A percentile compares a stretch with the other conserved stretches of the same genome.
Evolutionary conservation across 805 yeast genomes (phyloP).

Genomic region (Kodamaea nitidulidarum): DNA sequence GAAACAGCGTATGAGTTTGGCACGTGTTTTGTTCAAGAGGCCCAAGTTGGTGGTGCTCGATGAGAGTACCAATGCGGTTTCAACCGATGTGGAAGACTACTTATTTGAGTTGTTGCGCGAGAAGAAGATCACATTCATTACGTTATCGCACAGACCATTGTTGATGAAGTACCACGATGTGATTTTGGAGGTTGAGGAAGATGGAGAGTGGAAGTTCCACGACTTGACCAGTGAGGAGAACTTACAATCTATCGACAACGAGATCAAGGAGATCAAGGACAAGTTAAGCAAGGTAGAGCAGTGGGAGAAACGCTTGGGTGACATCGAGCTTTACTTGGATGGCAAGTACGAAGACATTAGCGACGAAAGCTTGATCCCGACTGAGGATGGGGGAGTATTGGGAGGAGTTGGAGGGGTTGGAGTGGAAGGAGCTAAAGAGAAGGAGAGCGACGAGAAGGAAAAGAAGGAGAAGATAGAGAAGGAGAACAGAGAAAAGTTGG

Average conservation of each 20-base stretch:
- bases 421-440: no score
- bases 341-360: conserved; percentile 29
- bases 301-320: conserved; percentile 57
- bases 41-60: conserved; percentile 83
- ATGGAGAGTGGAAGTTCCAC: conserved; percentile 44
- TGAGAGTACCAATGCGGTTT: conserved; percentile 92
- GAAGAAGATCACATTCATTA: conserved; percentile 70
- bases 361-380: conserved; percentile 6
- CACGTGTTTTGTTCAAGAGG: conserved; percentile 73
- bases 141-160: conserved; percentile 79
- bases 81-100: conserved; percentile 84
- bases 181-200: conserved; percentile 61
- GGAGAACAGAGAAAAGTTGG: not conserved
- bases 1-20: conserved; percentile 84
- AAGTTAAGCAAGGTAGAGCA: conserved; percentile 56
- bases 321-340: conserved; percentile 51
- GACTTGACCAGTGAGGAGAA: conserved; percentile 64
- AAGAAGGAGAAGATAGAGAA: not conserved
- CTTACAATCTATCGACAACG: conserved; percentile 65
- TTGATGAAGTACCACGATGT: conserved; percentile 81
- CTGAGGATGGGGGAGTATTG: not conserved
- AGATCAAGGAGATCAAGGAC: conserved; percentile 60
- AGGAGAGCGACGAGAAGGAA: not conserved
- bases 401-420: no score
- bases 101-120: conserved; percentile 70